Percentiles rank a stretch among this genome's conserved stretches.
phyloP scores from a whole-genome alignment of 2,329 filamentous ascomycete species.

The Atkinsonella texensis region DNA sequence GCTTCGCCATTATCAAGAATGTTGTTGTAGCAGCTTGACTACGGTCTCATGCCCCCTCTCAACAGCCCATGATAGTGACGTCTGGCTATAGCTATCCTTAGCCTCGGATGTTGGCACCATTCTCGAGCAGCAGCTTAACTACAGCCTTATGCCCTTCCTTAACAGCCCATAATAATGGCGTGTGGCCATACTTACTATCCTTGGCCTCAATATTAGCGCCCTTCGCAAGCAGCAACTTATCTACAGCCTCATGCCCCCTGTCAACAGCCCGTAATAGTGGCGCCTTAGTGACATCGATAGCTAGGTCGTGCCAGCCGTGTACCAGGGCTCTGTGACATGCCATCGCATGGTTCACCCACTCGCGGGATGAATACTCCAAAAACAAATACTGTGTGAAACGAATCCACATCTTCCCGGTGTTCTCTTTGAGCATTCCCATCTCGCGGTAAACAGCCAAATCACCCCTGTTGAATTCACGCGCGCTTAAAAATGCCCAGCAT shows the following conservation, averaged over 20 bases:
- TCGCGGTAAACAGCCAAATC: not conserved
- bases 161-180: constrained; percentile 1
- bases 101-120: not conserved
- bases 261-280: constrained; percentile 1
- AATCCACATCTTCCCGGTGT: not conserved
- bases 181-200: not conserved
- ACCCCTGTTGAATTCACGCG: not conserved
- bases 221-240: constrained; percentile 2
- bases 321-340: not conserved
- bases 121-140: not conserved
- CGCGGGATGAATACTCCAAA: not conserved
- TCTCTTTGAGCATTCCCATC: not conserved
- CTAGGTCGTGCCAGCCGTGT: not conserved
- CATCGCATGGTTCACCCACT: not conserved
- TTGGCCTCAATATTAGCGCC: constrained; percentile 3
- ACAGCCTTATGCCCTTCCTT: not conserved
- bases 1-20: too few species aligned
- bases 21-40: not conserved
- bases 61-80: constrained; percentile 1
- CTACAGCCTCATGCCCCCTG: not conserved
- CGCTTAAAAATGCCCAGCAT: constrained; percentile 4
- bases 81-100: not conserved
- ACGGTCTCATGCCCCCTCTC: not conserved
- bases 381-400: not conserved
- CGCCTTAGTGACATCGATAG: constrained; percentile 3